Evolutionary conservation across 2,329 filamentous ascomycete species (phyloP).

Genomic region (Talaromyces sp.): DNA sequence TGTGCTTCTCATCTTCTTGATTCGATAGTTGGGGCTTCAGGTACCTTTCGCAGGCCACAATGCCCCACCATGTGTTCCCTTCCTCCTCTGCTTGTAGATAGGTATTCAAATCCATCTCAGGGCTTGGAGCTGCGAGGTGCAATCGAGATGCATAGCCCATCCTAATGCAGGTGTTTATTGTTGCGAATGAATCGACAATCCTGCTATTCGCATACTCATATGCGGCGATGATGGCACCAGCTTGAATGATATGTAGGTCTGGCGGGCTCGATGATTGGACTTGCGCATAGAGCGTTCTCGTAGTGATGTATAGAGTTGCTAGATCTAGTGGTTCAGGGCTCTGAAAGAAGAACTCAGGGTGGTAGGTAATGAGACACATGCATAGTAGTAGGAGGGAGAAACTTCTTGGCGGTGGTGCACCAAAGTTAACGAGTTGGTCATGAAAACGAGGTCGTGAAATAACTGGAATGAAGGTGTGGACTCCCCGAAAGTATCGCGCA

Average conservation of each 20-base stretch:
- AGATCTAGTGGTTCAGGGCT: not conserved
- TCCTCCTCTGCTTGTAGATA: conserved; percentile 20
- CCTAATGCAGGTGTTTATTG: conserved; percentile 28
- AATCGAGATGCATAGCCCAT: conserved; percentile 29
- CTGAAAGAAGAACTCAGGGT: not conserved
- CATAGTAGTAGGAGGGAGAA: conserved; percentile 32
- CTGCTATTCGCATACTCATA: conserved; percentile 31
- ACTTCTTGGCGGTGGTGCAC: conserved; percentile 15
- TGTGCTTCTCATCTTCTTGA: no score
- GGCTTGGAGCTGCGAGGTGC: conserved; percentile 6
- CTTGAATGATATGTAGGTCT: conserved; percentile 31
- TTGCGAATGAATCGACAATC: conserved; percentile 24
- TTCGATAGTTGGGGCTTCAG: not conserved
- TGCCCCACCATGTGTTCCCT: conserved; percentile 34
- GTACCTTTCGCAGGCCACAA: conserved; percentile 34
- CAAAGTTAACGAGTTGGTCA: conserved; percentile 20
- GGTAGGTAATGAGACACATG: conserved; percentile 23
- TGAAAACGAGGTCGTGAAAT: conserved; percentile 34
- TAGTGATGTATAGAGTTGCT: conserved; percentile 24
- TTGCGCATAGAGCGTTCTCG: conserved; percentile 29
- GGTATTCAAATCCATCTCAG: not conserved
- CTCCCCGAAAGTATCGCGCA: conserved; percentile 31
- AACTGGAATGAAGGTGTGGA: conserved; percentile 32
- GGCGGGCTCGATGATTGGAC: conserved; percentile 23
- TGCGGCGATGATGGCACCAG: conserved; percentile 28